Evolutionary conservation across 202 grass and related monocot species (phyloP).

Genomic region (Zoysia matrella): DNA sequence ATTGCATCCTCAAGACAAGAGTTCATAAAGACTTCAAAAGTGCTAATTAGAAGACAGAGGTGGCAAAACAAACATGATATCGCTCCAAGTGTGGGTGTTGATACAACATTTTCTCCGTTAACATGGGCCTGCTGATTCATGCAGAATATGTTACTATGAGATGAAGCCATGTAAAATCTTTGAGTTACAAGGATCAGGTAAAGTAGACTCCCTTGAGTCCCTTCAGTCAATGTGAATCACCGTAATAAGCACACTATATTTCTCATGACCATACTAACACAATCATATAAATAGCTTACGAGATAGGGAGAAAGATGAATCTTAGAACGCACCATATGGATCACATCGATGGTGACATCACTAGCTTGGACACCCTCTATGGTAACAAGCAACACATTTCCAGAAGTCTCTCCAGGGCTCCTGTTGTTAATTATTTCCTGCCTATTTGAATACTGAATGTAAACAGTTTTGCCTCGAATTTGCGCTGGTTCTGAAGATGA

Average conservation of each 20-base stretch:
- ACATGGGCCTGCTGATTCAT: conserved; percentile 93
- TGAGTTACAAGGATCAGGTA: conserved; percentile 64
- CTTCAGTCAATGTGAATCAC: conserved; percentile 46
- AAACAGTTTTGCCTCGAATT: conserved; percentile 84
- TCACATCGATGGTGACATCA: conserved; percentile 88
- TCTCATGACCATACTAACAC: not conserved
- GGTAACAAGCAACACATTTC: conserved; percentile 86
- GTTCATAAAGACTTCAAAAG: conserved; percentile 70
- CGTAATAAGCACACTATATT: conserved; percentile 39
- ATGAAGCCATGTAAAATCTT: conserved; percentile 64
- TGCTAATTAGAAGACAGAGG: conserved; percentile 70
- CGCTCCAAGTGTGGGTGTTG: conserved; percentile 92
- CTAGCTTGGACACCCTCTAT: conserved; percentile 84
- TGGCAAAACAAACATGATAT: conserved; percentile 97
- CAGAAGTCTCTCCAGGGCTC: conserved; percentile 71
- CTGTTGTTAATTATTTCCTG: conserved; percentile 86
- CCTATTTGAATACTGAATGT: conserved; percentile 89
- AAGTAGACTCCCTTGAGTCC: conserved; percentile 67
- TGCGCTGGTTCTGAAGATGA: conserved; percentile 83
- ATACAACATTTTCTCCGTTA: conserved; percentile 88
- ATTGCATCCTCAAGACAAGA: conserved; percentile 59
- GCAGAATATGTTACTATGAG: conserved; percentile 87
- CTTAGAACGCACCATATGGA: conserved; percentile 75
- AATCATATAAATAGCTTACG: conserved; percentile 17
- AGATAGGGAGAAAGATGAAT: not conserved